phyloP scores from a whole-genome alignment of 768 basidiomycete species.

The Tulasnella sp. region DNA sequence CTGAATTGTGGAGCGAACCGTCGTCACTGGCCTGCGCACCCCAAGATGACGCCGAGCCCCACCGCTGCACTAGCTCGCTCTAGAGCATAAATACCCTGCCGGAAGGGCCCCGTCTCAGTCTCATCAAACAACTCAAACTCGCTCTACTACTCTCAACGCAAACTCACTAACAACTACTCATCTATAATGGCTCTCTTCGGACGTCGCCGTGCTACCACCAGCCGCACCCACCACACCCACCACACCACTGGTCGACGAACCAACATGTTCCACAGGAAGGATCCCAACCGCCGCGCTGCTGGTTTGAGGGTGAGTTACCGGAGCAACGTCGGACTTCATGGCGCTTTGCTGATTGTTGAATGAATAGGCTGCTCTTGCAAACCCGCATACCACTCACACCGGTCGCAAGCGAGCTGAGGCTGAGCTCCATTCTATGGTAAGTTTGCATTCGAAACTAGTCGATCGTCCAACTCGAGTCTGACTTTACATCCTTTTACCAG shows the following conservation, averaged over 20 bases:
- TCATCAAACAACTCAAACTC: background rate
- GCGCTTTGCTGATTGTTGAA: background rate
- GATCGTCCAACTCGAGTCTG: background rate
- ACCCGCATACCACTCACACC: constrained; percentile 37
- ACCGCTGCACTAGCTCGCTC: background rate
- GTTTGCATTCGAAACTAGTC: constrained; percentile 17
- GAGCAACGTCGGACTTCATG: background rate
- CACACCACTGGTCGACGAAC: background rate
- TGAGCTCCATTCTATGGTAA: constrained; percentile 34
- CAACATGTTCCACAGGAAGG: background rate
- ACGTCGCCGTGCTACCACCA: background rate
- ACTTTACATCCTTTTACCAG: constrained; percentile 16
- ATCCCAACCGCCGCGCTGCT: background rate
- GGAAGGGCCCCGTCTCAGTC: background rate
- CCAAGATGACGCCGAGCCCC: background rate
- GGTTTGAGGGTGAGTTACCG: background rate
- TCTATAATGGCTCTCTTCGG: background rate
- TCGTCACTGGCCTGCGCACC: background rate
- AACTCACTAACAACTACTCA: background rate
- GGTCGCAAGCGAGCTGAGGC: constrained; percentile 37
- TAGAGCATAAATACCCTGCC: background rate
- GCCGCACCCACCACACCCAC: background rate
- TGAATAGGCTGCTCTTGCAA: constrained; percentile 34
- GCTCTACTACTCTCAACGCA: too few relatives aligned
- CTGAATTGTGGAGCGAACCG: background rate